Conservation (phyloP, 805 yeast genomes). For the Hanseniaspora jakobsenii region DNA sequence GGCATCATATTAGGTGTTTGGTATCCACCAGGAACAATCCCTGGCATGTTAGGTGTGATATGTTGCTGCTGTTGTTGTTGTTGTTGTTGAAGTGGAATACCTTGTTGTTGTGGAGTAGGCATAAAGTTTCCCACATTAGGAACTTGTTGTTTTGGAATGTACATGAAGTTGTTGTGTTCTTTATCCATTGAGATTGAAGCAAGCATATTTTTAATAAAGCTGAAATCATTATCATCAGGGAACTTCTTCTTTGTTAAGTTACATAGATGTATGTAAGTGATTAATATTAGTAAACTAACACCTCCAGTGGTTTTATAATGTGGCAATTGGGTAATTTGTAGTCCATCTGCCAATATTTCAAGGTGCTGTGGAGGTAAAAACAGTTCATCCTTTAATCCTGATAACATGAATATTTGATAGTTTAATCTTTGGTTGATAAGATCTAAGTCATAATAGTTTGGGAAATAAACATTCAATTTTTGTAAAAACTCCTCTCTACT, state of each 20-base stretch:
- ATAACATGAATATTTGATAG: conserved; percentile 26
- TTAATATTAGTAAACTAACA: conserved; percentile 47
- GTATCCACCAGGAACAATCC: background rate
- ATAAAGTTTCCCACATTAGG: background rate
- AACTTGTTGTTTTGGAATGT: background rate
- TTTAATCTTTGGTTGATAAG: conserved; percentile 26
- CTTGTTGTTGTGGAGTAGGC: conserved; percentile 4
- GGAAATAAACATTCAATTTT: conserved; percentile 64
- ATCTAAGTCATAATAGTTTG: conserved; percentile 74
- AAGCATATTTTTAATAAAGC: conserved; percentile 37
- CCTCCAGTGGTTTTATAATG: conserved; percentile 51
- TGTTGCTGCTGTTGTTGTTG: conserved; percentile 3
- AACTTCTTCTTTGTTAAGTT: conserved; percentile 27
- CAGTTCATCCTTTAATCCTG: conserved; percentile 20
- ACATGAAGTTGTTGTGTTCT: conserved; percentile 6
- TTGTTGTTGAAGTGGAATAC: background rate
- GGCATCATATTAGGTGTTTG: background rate
- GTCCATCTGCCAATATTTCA: conserved; percentile 57
- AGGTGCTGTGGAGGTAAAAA: conserved; percentile 25
- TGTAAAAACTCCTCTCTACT: conserved; percentile 66
- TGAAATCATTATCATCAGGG: conserved; percentile 29
- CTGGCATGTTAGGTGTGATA: background rate
- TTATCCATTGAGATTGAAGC: conserved; percentile 34
- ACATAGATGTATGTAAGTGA: conserved; percentile 50
- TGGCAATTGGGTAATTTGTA: conserved; percentile 49